Conservation (phyloP, 305 asterid genomes). For the Fraxinus sp. region DNA sequence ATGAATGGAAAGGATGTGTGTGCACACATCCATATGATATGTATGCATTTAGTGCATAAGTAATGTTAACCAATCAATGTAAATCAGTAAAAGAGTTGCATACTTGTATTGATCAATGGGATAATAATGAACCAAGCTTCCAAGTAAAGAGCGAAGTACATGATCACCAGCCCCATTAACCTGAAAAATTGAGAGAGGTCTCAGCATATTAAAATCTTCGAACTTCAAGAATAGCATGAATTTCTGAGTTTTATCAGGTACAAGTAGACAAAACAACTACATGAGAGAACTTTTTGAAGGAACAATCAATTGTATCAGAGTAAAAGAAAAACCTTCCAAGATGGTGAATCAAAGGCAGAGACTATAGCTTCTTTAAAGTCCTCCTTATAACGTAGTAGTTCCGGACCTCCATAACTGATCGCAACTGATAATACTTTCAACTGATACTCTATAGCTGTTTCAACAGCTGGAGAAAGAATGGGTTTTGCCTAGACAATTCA, state of each 20-base stretch:
- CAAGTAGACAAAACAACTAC: conserved; percentile 7
- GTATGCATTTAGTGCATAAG: conserved; percentile 15
- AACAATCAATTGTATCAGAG: conserved; percentile 28
- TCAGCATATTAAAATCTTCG: conserved; percentile 16
- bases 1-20: conserved; percentile 16
- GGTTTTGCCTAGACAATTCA: conserved; percentile 61
- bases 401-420: conserved; percentile 90
- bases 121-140: conserved; percentile 87
- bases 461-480: conserved; percentile 90
- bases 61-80: not conserved
- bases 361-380: conserved; percentile 77
- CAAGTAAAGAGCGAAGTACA: conserved; percentile 92
- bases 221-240: conserved; percentile 23
- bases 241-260: not conserved
- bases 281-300: conserved; percentile 13
- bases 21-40: conserved; percentile 9
- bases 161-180: conserved; percentile 99
- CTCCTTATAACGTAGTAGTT: conserved; percentile 69
- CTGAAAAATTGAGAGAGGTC: conserved; percentile 47
- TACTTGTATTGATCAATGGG: conserved; percentile 93
- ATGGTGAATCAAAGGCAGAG: conserved; percentile 89
- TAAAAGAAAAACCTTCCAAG: conserved; percentile 82
- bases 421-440: conserved; percentile 92
- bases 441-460: conserved; percentile 81
- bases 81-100: conserved; percentile 27